A percentile compares a stretch with the other conserved stretches of the same genome.
These are phyloP conservation scores for Ustilago crameri DNA, from an alignment of 1,284 basidiomycete species.

Conservation along the genomic window DNA sequence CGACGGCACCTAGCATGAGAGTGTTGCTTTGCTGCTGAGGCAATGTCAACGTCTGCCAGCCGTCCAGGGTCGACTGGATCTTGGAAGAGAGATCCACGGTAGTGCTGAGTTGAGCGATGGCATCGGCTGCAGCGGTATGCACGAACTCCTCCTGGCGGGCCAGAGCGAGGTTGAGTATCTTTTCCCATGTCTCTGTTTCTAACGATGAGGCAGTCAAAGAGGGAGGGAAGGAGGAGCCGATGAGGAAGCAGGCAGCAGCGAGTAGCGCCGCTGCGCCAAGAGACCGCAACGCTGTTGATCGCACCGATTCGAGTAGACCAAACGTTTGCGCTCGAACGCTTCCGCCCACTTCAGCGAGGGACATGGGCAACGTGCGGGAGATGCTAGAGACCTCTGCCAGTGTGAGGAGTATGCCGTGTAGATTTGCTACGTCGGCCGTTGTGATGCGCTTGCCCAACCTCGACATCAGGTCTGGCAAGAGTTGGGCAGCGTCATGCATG, in stretches of 20 bases:
- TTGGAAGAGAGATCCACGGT: conserved; percentile 73
- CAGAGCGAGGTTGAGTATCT: conserved; percentile 77
- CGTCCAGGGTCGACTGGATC: conserved; percentile 70
- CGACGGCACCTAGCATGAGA: conserved; percentile 78
- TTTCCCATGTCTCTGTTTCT: conserved; percentile 36
- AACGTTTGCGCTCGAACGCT: conserved; percentile 68
- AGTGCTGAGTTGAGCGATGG: conserved; percentile 76
- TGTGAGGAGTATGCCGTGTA: conserved; percentile 84
- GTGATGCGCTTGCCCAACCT: conserved; percentile 19
- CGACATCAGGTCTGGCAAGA: conserved; percentile 72
- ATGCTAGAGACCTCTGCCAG: conserved; percentile 77
- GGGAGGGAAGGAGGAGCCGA: conserved; percentile 70
- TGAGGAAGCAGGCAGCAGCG: conserved; percentile 78
- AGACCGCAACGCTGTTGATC: conserved; percentile 74
- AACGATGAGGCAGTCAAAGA: conserved; percentile 1
- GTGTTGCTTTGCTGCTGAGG: conserved; percentile 81
- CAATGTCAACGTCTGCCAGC: conserved; percentile 74
- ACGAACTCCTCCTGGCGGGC: conserved; percentile 76
- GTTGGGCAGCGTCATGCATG: conserved; percentile 73
- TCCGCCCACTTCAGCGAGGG: conserved; percentile 20
- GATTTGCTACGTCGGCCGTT: conserved; percentile 74
- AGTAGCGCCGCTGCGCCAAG: conserved; percentile 80
- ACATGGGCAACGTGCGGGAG: conserved; percentile 69
- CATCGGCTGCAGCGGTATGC: conserved; percentile 79
- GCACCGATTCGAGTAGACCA: conserved; percentile 72